phyloP scores from a whole-genome alignment of 179 eudicot genomes.

The Spergularia azorica region DNA sequence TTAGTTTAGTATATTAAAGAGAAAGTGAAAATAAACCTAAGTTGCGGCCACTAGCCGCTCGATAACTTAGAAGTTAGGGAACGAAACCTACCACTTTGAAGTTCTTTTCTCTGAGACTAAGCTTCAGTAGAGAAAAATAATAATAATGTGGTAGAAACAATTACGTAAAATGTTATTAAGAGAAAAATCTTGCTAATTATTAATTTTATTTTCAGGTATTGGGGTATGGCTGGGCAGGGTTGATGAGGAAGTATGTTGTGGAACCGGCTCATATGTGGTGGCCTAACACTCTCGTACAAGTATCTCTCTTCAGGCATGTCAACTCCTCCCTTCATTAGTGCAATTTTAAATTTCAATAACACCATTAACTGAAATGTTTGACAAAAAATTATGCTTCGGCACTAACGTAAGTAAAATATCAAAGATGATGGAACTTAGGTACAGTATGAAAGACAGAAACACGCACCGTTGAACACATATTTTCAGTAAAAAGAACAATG shows the following conservation, averaged over 20 bases:
- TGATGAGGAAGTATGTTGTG: constrained; percentile 74
- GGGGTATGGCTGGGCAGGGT: constrained; percentile 93
- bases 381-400: background rate
- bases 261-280: constrained; percentile 98
- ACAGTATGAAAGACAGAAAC: too few relatives aligned
- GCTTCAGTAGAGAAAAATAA: too few relatives aligned
- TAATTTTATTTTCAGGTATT: constrained; percentile 47
- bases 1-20: too few relatives aligned
- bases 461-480: background rate
- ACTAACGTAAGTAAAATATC: background rate
- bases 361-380: background rate
- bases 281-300: constrained; percentile 92
- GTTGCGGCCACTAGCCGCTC: too few relatives aligned
- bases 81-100: too few relatives aligned
- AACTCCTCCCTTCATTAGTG: background rate
- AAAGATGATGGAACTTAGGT: too few relatives aligned
- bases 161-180: too few relatives aligned
- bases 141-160: too few relatives aligned
- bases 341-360: background rate
- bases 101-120: too few relatives aligned
- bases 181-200: too few relatives aligned
- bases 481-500: background rate
- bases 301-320: constrained; percentile 74
- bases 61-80: too few relatives aligned
- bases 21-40: too few relatives aligned